Conservation (phyloP, 306 rosid genomes). For the Oemleria cerasiformis region DNA sequence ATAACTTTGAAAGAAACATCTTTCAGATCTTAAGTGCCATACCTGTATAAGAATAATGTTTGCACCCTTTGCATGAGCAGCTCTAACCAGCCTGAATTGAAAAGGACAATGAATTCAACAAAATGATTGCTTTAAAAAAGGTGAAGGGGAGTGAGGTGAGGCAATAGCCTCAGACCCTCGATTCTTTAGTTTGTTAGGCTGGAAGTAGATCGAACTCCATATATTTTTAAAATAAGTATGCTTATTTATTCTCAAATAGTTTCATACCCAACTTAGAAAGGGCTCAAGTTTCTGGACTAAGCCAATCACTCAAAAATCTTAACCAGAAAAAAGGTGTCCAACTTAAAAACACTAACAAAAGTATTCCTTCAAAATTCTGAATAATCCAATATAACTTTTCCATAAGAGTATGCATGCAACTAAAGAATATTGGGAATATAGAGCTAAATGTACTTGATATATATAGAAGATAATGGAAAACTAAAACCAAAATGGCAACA, state of each 20-base stretch:
- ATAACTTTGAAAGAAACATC: too few species aligned
- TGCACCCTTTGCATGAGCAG: conserved; percentile 80
- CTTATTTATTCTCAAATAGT: neutral
- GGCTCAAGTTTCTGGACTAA: neutral
- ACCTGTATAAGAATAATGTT: conserved; percentile 90
- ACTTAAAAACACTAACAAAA: neutral
- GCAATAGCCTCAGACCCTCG: neutral
- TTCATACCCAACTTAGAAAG: neutral
- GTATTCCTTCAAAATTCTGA: neutral
- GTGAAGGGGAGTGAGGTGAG: neutral
- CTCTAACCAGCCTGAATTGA: conserved; percentile 74
- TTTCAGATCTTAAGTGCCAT: neutral
- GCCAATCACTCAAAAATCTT: neutral
- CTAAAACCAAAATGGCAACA: too few species aligned
- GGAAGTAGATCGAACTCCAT: neutral
- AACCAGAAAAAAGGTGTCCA: neutral
- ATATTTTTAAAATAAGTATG: neutral
- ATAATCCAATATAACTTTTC: neutral
- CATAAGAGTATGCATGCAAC: too few species aligned
- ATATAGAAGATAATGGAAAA: neutral
- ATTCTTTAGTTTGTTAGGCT: conserved; percentile 1
- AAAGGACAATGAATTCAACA: neutral
- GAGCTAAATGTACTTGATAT: too few species aligned
- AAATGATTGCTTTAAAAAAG: neutral
- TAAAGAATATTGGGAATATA: too few species aligned